Evolutionary conservation across 1,284 basidiomycete species (phyloP), one percentile per base, ranked within the genome.

Genomic region (Athelia psychrophila): DNA sequence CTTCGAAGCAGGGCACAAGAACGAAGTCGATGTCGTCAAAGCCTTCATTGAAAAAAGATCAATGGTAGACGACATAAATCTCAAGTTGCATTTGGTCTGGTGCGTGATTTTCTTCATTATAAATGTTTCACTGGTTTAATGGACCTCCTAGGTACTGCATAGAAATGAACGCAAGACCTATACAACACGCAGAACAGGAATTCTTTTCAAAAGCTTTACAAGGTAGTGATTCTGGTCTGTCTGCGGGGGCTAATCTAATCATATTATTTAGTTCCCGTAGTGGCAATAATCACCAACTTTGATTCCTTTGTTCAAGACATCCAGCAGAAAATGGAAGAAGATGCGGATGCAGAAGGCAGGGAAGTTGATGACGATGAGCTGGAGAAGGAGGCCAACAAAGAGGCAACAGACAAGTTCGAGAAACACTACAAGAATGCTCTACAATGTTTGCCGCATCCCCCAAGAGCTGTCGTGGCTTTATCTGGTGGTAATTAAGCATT

Each of bases 251-350:
- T 10, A 10, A 35, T 35, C n/a, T 10, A 35, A 12, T 35, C 12
- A 12, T 35, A 2, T 3, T 15, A 2, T 30, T 2, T 32, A 48
- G 46, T 48, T 16, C 46, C 46, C 30, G 46, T 48, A 13, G 24
- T 48, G 15, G 46, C 30, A 16, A 48, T 48, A 12, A n/a, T 48
- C n/a, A 48, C 46, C 18, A 48, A 48, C 2, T 49, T 49, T 20
- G 32, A 49, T 35, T 12, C 18, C 12, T 44, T 45, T 13, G 32
- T 46, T 10, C 48, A 46, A 44, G 32, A 44, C 23, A 13, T n/a
- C 10, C 19, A 12, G 13, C n/a, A n/a, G 19, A 44, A 22, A 22
- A 10, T 44, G 12, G 42, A 44, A 19, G 42, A n/a, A n/a, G 42
- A 44, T 44, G 42, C 16, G 19, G 42, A 44, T 22, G 42, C 10